These are phyloP conservation scores for Bacidia gigantensis DNA, from an alignment of 495 filamentous ascomycete species.

Conservation along the genomic window DNA sequence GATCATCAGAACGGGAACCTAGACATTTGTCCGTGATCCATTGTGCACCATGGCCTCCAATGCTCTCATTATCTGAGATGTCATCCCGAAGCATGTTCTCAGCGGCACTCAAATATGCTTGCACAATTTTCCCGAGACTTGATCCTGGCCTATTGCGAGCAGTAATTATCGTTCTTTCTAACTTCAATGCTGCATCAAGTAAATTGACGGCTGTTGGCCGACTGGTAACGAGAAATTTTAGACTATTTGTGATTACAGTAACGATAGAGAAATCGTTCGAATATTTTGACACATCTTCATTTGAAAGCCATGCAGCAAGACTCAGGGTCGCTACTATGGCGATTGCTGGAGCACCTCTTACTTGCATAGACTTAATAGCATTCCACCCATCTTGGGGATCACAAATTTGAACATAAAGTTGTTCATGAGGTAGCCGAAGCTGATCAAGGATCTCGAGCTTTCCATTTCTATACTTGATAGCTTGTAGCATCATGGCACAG, in stretches of 20 bases:
- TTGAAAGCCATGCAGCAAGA: constrained; percentile 59
- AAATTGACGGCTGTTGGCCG: constrained; percentile 92
- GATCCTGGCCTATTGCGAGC: constrained; percentile 23
- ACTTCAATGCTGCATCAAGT: constrained; percentile 69
- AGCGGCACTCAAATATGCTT: constrained; percentile 60
- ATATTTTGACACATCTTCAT: constrained; percentile 12
- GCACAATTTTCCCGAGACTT: constrained; percentile 36
- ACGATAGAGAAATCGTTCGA: constrained; percentile 25
- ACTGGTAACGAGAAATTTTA: constrained; percentile 74
- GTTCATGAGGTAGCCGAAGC: constrained; percentile 72
- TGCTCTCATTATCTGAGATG: constrained; percentile 67
- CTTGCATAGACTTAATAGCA: constrained; percentile 87
- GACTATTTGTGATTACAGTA: constrained; percentile 54
- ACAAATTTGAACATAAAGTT: constrained; percentile 60
- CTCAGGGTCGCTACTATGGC: constrained; percentile 89
- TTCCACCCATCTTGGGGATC: constrained; percentile 76
- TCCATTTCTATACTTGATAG: constrained; percentile 72
- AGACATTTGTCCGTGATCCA: constrained; percentile 51
- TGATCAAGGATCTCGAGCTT: constrained; percentile 81
- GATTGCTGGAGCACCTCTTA: constrained; percentile 88
- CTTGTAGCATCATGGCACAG: constrained; percentile 65
- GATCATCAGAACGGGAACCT: constrained; percentile 24
- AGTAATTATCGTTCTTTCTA: constrained; percentile 44
- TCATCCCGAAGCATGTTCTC: constrained; percentile 84
- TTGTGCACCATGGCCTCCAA: constrained; percentile 68